Base-by-base conservation (phyloP, 768 basidiomycete genomes). In the Termitomyces sp. region DNA sequence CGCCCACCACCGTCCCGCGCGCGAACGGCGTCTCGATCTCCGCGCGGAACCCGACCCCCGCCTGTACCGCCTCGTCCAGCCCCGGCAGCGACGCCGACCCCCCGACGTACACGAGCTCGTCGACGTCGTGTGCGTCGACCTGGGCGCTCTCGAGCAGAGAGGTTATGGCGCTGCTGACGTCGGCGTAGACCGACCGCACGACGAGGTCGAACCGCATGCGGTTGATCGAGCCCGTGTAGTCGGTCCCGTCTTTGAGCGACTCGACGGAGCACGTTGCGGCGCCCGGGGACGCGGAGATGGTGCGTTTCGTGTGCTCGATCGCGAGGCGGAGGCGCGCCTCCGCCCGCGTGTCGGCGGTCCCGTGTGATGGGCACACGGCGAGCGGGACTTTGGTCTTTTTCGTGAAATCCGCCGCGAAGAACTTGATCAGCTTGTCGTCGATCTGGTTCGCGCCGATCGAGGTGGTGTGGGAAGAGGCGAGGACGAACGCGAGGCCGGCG, bases 381-480 rank as follows among this genome's bases (percentile, higher is more conserved):
- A 97, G 77, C 0, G 86, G 74, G 24, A 82, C 81, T 71, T 92
- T 93, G 18, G 89, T 94, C 77, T 97, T 99, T 75, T 98, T 98
- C 51, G 90, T 91, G 72, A 99, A 99, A 62, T 99, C 96, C 68
- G 93, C 86, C 54, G 90, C 86, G 71, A 99, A 97, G 77, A 90
- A 91, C 59, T 88, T 87, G 74, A 97, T 85, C 43, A 98, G 80
- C 67, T 86, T 83, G 59, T 84, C 82, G 72, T 94, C 92, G 65
- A 95, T 84, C 58, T 81, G 79, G 62, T 89, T 81, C 0, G 87
- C 90, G 5, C 87, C 85, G 46, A 88, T 69, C 28, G 68, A 64
- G 36, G 77, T 69, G 35, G 73, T 72, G n/a, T 76, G 71, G 7
- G 79, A 74, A 0, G 82, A 77, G 3, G 82, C 82, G 30, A 94